Percentiles rank a stretch among this genome's conserved stretches.
These are phyloP conservation scores for Claviceps africana DNA, from an alignment of 2,329 filamentous ascomycete species.

Conservation along the genomic window DNA sequence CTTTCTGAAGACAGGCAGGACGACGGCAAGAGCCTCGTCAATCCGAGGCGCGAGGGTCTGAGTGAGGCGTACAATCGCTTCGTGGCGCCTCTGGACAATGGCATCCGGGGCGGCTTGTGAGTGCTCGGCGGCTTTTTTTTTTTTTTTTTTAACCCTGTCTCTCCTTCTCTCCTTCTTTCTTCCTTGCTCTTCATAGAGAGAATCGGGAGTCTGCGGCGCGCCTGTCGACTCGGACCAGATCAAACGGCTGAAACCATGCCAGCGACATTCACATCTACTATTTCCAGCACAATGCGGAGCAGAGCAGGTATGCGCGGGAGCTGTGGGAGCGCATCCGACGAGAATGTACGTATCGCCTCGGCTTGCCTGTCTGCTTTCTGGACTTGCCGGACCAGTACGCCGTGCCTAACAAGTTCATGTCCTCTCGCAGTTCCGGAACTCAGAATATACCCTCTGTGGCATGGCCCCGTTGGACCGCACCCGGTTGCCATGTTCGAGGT, in stretches of 20 bases:
- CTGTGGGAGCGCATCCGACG: conserved; percentile 66
- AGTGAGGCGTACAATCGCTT: conserved; percentile 60
- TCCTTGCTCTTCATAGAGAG: no score
- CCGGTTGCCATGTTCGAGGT: conserved; percentile 85
- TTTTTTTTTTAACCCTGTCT: no score
- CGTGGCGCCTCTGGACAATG: conserved; percentile 51
- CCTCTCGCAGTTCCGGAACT: conserved; percentile 60
- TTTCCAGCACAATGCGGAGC: conserved; percentile 46
- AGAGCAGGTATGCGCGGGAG: conserved; percentile 53
- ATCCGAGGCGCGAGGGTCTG: conserved; percentile 43
- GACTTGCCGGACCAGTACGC: no score
- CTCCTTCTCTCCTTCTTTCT: no score
- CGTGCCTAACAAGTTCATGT: neutral
- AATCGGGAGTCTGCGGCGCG: no score
- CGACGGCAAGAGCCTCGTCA: conserved; percentile 51
- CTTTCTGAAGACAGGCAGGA: neutral
- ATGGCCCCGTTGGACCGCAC: conserved; percentile 68
- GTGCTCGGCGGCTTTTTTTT: conserved; percentile 11
- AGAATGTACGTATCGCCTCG: conserved; percentile 45
- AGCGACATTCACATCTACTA: conserved; percentile 80
- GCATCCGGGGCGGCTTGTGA: conserved; percentile 56
- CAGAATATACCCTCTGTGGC: conserved; percentile 66
- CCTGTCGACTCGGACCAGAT: neutral
- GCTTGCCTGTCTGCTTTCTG: neutral
- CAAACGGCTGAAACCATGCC: neutral